Base-by-base conservation (phyloP, 495 filamentous ascomycete genomes). In the Lasiosphaeria hispida region DNA sequence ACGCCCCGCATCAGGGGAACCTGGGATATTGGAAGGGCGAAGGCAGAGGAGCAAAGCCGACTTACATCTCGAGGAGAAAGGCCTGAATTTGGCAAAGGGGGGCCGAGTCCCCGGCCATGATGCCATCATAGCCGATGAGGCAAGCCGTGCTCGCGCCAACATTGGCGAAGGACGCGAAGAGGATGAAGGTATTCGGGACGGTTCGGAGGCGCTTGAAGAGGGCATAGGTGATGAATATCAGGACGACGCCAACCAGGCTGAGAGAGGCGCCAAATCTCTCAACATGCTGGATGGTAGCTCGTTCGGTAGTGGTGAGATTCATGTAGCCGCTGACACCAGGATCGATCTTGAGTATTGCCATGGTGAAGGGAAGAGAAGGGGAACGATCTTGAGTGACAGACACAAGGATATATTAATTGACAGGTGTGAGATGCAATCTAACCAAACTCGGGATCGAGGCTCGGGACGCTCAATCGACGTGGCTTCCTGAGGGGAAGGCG, bases 121-220 rank as follows among this genome's bases (percentile, higher is more conserved):
- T 74, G 37, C 77, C 81, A 3, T 77, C 75, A 17, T 77, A 77
- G 14, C 82, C 80, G 57, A 93, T 90, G 7, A 94, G 70, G 10
- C 88, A 88, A 3, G 88, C 90, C 30, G 88, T 77, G 72, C 87
- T 92, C 49, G 88, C 83, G 56, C 87, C 77, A 10, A 94, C 72
- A 63, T 96, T 96, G 18, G 88, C 91, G 67, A 90, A 88, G 1
- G 87, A 88, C 3, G 91, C 90, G 66, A 86, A 92, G 60, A 96
- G 86, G 23, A 94, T 84, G 15, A 96, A 82, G 0, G 87, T 84
- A 63, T 93, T 95, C 57, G 91, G 90, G 2, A 90, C 86, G 51
- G 89, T 91, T 17, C 87, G 79, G 40, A 89, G 82, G 30, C 76
- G 69, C 54, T 74, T 77, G 45, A 80, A 84, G 4, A 78, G 53